These are phyloP conservation scores for Nemania sp. DNA, from an alignment of 2,329 filamentous ascomycete genomes.

Conservation along the genomic window DNA sequence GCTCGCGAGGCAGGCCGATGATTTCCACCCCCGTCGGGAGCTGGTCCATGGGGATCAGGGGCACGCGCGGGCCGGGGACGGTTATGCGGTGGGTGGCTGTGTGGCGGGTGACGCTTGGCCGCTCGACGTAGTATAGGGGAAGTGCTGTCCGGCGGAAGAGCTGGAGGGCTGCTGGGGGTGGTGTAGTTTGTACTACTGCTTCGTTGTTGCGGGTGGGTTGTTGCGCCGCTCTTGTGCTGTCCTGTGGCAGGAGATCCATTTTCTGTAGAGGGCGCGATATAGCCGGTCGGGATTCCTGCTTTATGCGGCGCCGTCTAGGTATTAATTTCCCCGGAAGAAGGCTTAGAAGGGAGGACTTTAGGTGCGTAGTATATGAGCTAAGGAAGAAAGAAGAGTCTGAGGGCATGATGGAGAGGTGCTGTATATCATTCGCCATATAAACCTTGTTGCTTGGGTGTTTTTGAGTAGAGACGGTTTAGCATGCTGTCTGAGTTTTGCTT, in stretches of 20 bases:
- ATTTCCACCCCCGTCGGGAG: conserved; percentile 61
- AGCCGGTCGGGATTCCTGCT: background rate
- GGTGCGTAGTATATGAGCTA: background rate
- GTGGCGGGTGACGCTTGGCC: conserved; percentile 52
- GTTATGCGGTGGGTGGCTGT: conserved; percentile 45
- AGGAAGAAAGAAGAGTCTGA: background rate
- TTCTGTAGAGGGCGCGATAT: background rate
- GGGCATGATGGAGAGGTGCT: background rate
- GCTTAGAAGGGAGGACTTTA: background rate
- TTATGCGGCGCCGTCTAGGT: background rate
- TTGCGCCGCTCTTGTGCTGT: too few relatives aligned
- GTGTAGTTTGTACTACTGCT: background rate
- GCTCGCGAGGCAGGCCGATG: conserved; percentile 57
- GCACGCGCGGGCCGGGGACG: conserved; percentile 57
- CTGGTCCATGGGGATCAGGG: conserved; percentile 66
- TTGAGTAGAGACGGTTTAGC: background rate
- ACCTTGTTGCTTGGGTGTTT: background rate
- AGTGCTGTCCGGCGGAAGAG: conserved; percentile 27
- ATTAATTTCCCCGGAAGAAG: background rate
- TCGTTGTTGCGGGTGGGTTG: background rate
- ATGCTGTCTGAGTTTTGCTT: conserved; percentile 4
- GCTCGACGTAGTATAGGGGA: conserved; percentile 59
- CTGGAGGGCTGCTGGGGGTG: background rate
- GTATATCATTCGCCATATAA: background rate
- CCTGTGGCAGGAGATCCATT: background rate